Evolutionary conservation across 1,139 yeast genomes (phyloP).

Genomic region (Debaryomycetaceae sp.): DNA sequence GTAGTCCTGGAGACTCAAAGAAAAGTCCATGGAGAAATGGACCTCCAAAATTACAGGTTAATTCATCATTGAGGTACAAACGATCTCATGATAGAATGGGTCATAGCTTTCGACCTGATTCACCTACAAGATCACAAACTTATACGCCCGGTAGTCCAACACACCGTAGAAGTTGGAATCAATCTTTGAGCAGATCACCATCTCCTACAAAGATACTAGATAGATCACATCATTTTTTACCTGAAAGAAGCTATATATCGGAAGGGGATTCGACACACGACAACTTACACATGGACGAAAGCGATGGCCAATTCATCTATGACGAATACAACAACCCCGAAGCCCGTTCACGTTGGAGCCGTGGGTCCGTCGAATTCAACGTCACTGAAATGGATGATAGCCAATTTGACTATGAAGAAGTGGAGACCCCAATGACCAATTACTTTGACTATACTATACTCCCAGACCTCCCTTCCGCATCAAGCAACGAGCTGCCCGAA

Average conservation of each 20-base stretch:
- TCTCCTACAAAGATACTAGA: conserved; percentile 25
- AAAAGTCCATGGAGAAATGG: neutral
- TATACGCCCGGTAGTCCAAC: conserved; percentile 7
- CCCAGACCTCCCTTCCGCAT: conserved; percentile 37
- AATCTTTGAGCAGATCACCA: conserved; percentile 23
- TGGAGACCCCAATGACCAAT: conserved; percentile 26
- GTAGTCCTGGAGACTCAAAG: neutral
- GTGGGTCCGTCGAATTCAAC: conserved; percentile 10
- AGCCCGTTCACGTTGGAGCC: conserved; percentile 13
- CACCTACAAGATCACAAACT: conserved; percentile 9
- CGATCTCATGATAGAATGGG: neutral
- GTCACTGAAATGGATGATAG: conserved; percentile 10
- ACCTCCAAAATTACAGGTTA: neutral
- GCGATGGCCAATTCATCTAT: conserved; percentile 8
- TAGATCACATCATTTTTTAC: conserved; percentile 15
- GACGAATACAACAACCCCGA: conserved; percentile 9
- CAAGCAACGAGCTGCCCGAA: neutral
- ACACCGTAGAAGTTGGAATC: conserved; percentile 1
- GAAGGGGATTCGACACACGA: conserved; percentile 4
- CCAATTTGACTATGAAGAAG: conserved; percentile 8
- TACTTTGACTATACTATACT: conserved; percentile 40
- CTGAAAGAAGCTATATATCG: conserved; percentile 3
- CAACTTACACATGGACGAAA: conserved; percentile 11
- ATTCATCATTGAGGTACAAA: neutral
- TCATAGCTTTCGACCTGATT: neutral